Percentiles rank a stretch among this genome's conserved stretches.
Evolutionary conservation across 2,329 filamentous ascomycete species (phyloP).

Genomic region (Penicillium concentricum): DNA sequence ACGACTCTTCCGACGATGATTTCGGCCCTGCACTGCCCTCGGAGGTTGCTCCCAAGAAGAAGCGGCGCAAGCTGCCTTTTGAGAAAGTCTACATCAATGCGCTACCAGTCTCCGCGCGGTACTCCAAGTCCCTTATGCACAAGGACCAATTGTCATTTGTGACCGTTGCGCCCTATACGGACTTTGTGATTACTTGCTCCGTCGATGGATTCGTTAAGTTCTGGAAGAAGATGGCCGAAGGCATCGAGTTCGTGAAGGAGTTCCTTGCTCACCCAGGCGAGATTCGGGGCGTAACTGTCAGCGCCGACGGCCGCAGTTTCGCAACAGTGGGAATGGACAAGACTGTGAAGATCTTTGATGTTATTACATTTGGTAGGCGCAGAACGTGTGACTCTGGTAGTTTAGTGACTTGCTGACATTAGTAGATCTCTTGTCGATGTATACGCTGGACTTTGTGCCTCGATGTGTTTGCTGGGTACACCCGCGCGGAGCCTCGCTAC

Average conservation of each 20-base stretch:
- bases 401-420: neutral
- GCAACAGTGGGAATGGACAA: constrained; percentile 71
- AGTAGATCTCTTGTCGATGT: constrained; percentile 73
- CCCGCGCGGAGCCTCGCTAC: constrained; percentile 79
- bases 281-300: constrained; percentile 79
- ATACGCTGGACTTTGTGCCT: constrained; percentile 73
- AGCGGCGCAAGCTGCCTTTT: constrained; percentile 84
- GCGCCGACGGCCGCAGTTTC: constrained; percentile 87
- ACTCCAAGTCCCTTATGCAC: constrained; percentile 98
- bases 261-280: constrained; percentile 88
- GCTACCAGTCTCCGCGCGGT: constrained; percentile 74
- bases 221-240: constrained; percentile 91
- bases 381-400: neutral
- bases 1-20: constrained; percentile 71
- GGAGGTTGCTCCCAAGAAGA: constrained; percentile 78
- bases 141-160: constrained; percentile 88
- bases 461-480: constrained; percentile 91
- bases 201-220: constrained; percentile 97
- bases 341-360: constrained; percentile 57
- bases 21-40: constrained; percentile 90
- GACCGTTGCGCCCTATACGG: constrained; percentile 84
- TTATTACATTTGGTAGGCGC: constrained; percentile 69
- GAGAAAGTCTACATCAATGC: constrained; percentile 94
- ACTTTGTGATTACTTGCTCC: constrained; percentile 93
- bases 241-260: constrained; percentile 97